Conservation (phyloP, 73 alveolate species). For the Chromera velia region DNA sequence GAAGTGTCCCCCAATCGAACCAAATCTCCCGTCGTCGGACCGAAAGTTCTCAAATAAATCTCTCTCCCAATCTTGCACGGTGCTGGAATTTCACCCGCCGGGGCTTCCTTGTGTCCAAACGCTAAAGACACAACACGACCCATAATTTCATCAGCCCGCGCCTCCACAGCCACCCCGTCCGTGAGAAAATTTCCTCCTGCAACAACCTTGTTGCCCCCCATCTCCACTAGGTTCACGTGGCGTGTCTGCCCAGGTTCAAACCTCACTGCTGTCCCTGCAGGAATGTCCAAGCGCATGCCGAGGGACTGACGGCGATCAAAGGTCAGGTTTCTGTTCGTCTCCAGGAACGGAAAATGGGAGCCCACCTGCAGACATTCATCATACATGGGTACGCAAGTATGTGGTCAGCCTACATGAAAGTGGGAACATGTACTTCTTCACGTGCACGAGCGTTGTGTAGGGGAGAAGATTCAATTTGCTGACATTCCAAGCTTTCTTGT, state of each 20-base stretch:
- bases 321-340: constrained; percentile 17
- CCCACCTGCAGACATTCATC: constrained; percentile 12
- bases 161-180: constrained; percentile 36
- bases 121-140: too few relatives aligned
- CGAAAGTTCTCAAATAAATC: constrained; percentile 10
- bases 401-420: too few relatives aligned
- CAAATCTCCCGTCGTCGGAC: constrained; percentile 35
- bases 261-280: constrained; percentile 39
- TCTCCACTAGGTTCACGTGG: constrained; percentile 32
- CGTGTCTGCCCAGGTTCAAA: constrained; percentile 18
- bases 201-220: constrained; percentile 36
- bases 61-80: too few relatives aligned
- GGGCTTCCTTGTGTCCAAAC: too few relatives aligned
- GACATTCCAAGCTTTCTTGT: too few relatives aligned
- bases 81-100: too few relatives aligned
- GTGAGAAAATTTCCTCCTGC: constrained; percentile 20
- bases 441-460: too few relatives aligned
- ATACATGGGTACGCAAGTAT: background rate
- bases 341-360: constrained; percentile 32
- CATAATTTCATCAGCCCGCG: too few relatives aligned
- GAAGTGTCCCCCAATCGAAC: constrained; percentile 39
- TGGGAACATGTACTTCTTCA: too few relatives aligned
- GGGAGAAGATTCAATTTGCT: too few relatives aligned
- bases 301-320: constrained; percentile 32
- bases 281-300: constrained; percentile 29